Percentiles rank a stretch among this genome's conserved stretches.
These are phyloP conservation scores for Sclerotinia spermophila DNA, from an alignment of 2,329 filamentous ascomycete species.

Conservation along the genomic window DNA sequence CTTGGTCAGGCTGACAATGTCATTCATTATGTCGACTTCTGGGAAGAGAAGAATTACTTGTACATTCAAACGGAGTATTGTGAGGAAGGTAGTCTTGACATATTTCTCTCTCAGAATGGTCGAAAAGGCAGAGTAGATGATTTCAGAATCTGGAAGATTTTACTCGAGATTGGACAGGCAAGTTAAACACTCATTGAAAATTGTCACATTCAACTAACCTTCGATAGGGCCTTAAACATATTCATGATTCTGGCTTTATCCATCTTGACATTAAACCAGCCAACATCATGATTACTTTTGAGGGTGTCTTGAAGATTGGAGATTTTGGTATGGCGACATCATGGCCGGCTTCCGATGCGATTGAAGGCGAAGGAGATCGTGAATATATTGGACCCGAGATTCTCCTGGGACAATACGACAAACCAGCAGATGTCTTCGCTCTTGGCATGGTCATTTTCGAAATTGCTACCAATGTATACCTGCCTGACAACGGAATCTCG, in stretches of 20 bases:
- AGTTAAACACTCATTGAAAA: slow-evolving; percentile 38
- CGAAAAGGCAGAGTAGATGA: slow-evolving; percentile 86
- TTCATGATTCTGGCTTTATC: slow-evolving; percentile 83
- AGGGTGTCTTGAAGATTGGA: slow-evolving; percentile 78
- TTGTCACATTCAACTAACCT: slow-evolving; percentile 25
- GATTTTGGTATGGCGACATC: slow-evolving; percentile 79
- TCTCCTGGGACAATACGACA: slow-evolving; percentile 79
- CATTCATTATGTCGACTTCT: slow-evolving; percentile 77
- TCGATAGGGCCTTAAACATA: slow-evolving; percentile 75
- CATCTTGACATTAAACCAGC: slow-evolving; percentile 84
- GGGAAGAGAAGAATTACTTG: slow-evolving; percentile 80
- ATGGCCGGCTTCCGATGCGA: slow-evolving; percentile 71
- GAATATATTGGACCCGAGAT: slow-evolving; percentile 96
- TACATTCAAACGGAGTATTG: slow-evolving; percentile 99
- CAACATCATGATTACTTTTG: slow-evolving; percentile 77
- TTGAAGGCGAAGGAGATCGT: slow-evolving; percentile 90
- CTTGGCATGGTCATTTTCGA: slow-evolving; percentile 93
- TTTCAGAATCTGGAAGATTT: slow-evolving; percentile 97
- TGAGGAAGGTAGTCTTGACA: slow-evolving; percentile 85
- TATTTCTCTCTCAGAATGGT: slow-evolving; percentile 79
- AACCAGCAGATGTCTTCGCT: slow-evolving; percentile 89
- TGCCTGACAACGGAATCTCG: slow-evolving; percentile 86
- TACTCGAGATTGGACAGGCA: slow-evolving; percentile 81
- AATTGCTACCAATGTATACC: slow-evolving; percentile 87
- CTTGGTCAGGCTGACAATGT: slow-evolving; percentile 80